These are phyloP conservation scores for Amanita fuliginea DNA, from an alignment of 768 basidiomycete species.

Conservation along the genomic window DNA sequence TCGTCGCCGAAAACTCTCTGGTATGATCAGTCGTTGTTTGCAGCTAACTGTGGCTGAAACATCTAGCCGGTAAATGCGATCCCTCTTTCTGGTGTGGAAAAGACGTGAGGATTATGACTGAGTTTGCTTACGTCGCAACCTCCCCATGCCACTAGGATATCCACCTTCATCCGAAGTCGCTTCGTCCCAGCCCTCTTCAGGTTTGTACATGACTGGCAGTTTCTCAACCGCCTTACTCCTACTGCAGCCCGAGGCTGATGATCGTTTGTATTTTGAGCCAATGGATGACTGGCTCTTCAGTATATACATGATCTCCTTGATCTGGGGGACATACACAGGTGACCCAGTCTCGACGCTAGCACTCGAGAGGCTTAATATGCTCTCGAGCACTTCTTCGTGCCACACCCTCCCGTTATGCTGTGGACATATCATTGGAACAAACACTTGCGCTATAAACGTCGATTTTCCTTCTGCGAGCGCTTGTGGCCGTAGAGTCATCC, in stretches of 20 bases:
- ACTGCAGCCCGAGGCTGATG: constrained; percentile 32
- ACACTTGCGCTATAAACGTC: background rate
- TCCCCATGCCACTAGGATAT: constrained; percentile 50
- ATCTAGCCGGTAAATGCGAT: constrained; percentile 68
- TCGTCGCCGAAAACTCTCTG: constrained; percentile 90
- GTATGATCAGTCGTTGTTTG: constrained; percentile 70
- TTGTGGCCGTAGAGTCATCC: too few relatives aligned
- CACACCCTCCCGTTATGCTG: too few relatives aligned
- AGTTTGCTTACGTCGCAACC: too few relatives aligned
- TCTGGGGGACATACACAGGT: too few relatives aligned
- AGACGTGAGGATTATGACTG: constrained; percentile 2
- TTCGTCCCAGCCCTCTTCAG: constrained; percentile 82
- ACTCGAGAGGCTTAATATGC: constrained; percentile 68
- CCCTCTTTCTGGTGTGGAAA: constrained; percentile 32
- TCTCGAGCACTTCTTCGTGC: constrained; percentile 64
- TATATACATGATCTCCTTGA: constrained; percentile 50
- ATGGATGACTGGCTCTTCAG: constrained; percentile 28
- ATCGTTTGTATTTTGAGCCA: constrained; percentile 22
- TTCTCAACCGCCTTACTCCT: constrained; percentile 41
- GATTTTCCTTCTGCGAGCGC: constrained; percentile 22
- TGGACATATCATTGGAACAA: background rate
- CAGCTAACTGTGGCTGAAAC: constrained; percentile 50
- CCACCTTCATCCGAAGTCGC: constrained; percentile 56
- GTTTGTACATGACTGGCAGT: constrained; percentile 23
- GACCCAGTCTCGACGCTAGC: constrained; percentile 64